phyloP scores from a whole-genome alignment of 2,329 filamentous ascomycete species.

The Apiospora koreana region DNA sequence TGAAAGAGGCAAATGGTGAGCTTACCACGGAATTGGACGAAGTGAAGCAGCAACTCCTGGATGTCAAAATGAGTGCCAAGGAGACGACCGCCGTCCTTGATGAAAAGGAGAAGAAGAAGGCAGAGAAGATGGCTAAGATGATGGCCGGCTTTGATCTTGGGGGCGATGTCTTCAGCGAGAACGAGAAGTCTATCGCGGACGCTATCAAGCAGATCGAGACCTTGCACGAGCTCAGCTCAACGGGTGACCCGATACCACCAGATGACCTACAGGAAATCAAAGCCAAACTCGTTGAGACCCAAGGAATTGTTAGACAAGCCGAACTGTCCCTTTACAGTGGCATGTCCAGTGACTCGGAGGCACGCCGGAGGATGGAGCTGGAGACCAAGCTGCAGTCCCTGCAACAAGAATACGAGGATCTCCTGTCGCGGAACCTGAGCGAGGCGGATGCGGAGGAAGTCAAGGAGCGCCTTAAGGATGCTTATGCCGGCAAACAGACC shows the following conservation, averaged over 20 bases:
- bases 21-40: slow-evolving; percentile 91
- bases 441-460: slow-evolving; percentile 82
- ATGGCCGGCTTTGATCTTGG: slow-evolving; percentile 98
- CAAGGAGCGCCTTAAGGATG: slow-evolving; percentile 75
- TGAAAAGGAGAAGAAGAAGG: slow-evolving; percentile 98
- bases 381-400: slow-evolving; percentile 74
- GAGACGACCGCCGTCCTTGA: slow-evolving; percentile 87
- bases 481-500: slow-evolving; percentile 74
- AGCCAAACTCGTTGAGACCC: slow-evolving; percentile 80
- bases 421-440: slow-evolving; percentile 76
- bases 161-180: slow-evolving; percentile 89
- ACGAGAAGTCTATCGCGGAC: slow-evolving; percentile 81
- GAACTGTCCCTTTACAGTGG: slow-evolving; percentile 80
- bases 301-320: slow-evolving; percentile 89
- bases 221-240: slow-evolving; percentile 73
- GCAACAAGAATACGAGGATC: slow-evolving; percentile 80
- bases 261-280: slow-evolving; percentile 80
- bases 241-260: slow-evolving; percentile 77
- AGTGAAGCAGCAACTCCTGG: slow-evolving; percentile 91
- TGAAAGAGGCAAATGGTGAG: slow-evolving; percentile 95
- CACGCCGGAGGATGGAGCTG: slow-evolving; percentile 72
- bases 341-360: slow-evolving; percentile 63
- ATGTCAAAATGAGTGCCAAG: slow-evolving; percentile 95
- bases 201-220: slow-evolving; percentile 82
- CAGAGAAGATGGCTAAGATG: slow-evolving; percentile 99